Evolutionary conservation across 2,329 filamentous ascomycete genomes (phyloP).

Genomic region (Aureobasidium mangrovei): DNA sequence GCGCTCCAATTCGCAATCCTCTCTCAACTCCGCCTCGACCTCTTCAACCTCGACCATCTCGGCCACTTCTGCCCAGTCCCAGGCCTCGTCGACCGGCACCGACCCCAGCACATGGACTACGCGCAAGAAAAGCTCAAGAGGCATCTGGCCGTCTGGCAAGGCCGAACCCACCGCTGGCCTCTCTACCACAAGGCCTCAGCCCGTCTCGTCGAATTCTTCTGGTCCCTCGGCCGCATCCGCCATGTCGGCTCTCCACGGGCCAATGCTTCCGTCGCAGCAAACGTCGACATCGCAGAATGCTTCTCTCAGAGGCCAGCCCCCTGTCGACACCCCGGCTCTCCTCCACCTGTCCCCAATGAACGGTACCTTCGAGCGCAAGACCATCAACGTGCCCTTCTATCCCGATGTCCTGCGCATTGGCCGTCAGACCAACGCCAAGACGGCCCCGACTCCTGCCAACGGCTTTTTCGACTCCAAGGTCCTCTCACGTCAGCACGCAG

Average conservation of each 20-base stretch:
- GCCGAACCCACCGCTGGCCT: conserved; percentile 56
- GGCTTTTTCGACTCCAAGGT: conserved; percentile 99
- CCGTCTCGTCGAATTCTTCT: conserved; percentile 49
- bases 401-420: conserved; percentile 95
- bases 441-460: conserved; percentile 79
- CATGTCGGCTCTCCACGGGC: conserved; percentile 55
- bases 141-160: conserved; percentile 58
- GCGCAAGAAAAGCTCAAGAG: conserved; percentile 44
- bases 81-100: conserved; percentile 45
- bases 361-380: conserved; percentile 93
- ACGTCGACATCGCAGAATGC: conserved; percentile 58
- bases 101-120: conserved; percentile 33
- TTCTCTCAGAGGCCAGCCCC: conserved; percentile 16
- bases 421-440: conserved; percentile 94
- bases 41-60: conserved; percentile 60
- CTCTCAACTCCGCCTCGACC: conserved; percentile 50
- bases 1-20: conserved; percentile 85
- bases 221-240: conserved; percentile 52
- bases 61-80: conserved; percentile 51
- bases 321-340: conserved; percentile 60
- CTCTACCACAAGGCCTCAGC: conserved; percentile 52
- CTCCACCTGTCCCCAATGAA: conserved; percentile 85
- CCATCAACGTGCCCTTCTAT: conserved; percentile 82
- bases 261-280: conserved; percentile 60
- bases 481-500: conserved; percentile 87